Evolutionary conservation across 345 rosid species (phyloP), one percentile per base, ranked within the genome.

Genomic region (Carallia pectinifolia): DNA sequence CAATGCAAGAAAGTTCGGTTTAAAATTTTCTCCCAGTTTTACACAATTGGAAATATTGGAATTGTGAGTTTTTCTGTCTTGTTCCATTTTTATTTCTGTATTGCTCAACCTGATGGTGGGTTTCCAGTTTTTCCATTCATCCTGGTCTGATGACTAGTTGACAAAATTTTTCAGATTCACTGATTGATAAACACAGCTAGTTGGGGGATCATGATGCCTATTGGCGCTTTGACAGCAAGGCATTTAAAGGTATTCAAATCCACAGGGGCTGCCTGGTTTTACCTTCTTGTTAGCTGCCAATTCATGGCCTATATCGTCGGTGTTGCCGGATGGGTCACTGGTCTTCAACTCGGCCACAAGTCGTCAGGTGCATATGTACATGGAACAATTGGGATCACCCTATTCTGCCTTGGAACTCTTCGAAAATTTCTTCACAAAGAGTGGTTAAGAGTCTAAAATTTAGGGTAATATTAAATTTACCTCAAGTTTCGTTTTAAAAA

Each of bases 131-230:
- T 33, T 33, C 34, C 34, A 33, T 33, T 33, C 34, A 33, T 33
- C 34, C 34, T 33, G 34, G 29, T 60, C 65, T 70, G 60, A 70
- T 61, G 2, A 15, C 4, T 2, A 13, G 2, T 36, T 53, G 3
- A 27, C 29, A 62, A 63, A 65, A 4, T 63, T 52, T 52, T 77
- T 52, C 88, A 94, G 97, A 83, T 83, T 58, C 97, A 90, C 75
- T 98, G 96, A 53, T 85, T 88, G 61, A 77, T 92, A 67, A 95
- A 95, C 33, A 82, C 83, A 16, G 84, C 89, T 60, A 88, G 98
- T 66, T 92, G 99, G 99, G 98, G 97, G 7, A 80, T 88, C 23
- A 55, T 95, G 88, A 74, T 95, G 90, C 98, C 99, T 0, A 2
- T 81, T 2, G 97, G 97, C 4, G 93, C 82, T 54, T 70, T 88